Conservation (phyloP, 495 filamentous ascomycete genomes). For the Bryoglossum gracile region DNA sequence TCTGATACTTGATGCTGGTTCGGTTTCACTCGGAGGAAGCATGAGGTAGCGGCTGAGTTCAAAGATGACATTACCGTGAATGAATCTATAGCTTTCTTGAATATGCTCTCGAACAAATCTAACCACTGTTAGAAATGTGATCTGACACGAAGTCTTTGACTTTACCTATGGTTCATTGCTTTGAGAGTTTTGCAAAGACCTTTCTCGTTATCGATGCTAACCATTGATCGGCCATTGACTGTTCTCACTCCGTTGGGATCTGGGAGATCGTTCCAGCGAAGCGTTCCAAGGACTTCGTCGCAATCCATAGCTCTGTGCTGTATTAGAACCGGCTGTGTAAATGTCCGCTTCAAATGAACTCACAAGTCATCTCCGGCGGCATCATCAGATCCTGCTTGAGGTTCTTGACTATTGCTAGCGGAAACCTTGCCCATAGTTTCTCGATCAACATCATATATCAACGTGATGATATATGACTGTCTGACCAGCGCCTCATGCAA, state of each 20-base stretch:
- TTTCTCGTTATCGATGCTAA: slow-evolving; percentile 19
- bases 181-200: slow-evolving; percentile 11
- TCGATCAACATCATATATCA: slow-evolving; percentile 17
- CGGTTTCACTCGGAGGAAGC: neutral
- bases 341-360: too few species aligned
- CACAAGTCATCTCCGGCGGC: neutral
- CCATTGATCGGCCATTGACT: slow-evolving; percentile 17
- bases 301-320: slow-evolving; percentile 4
- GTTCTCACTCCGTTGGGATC: slow-evolving; percentile 13
- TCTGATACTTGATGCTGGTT: slow-evolving; percentile 1
- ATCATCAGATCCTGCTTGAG: too few species aligned
- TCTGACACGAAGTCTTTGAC: neutral
- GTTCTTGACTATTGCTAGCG: too few species aligned
- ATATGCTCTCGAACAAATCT: slow-evolving; percentile 17
- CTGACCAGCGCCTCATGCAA: slow-evolving; percentile 15
- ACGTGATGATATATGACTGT: slow-evolving; percentile 19
- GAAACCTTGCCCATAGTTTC: too few species aligned
- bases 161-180: slow-evolving; percentile 13
- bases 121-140: neutral
- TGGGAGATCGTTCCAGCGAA: slow-evolving; percentile 20
- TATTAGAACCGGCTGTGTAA: too few species aligned
- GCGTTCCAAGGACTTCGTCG: slow-evolving; percentile 15
- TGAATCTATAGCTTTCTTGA: slow-evolving; percentile 18
- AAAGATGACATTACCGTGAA: slow-evolving; percentile 18
- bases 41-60: slow-evolving; percentile 15